Base-by-base conservation (phyloP, 352 stramenopile genomes). In the Phytophthora tubulina region DNA sequence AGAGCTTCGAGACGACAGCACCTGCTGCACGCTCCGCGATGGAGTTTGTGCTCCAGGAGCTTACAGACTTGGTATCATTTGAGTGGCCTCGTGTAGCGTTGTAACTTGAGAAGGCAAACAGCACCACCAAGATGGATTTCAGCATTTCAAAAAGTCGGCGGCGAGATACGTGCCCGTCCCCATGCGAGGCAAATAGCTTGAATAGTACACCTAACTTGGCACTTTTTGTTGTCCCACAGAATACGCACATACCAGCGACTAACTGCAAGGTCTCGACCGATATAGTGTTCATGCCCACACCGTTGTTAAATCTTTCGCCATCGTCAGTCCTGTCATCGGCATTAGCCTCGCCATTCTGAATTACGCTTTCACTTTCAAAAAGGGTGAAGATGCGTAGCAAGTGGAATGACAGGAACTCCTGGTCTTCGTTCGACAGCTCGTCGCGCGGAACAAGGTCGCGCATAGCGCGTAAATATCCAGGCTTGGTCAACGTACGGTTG, bases 141-240 rank as follows among this genome's bases (percentile, higher is more conserved):
- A 96, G 74, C 68, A 95, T 72, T 65, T 95, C 88, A 61, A 94
- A 96, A 32, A 96, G 71, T 46, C 90, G 85, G 1, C 89, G 83
- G 0, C 89, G 84, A 17, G 82, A 89, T 1, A 96, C 85, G 27
- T 80, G 81, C 0, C 88, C 88, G 46, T 89, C 78, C 11, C 79
- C 72, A 7, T 91, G 88, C 2, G 73, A 73, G 27, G 93, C 87
- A 46, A 94, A 95, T 3, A 96, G 64, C 52, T 90, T 92, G 57
- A 97, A 98, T 11, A 97, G 58, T 11, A 94, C 88, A 2, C 90
- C 85, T 2, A 99, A 85, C 67, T 99, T 99, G 2, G 85, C 86
- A 71, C 94, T 99, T 71, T 99, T 99, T 11, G 95, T 98, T 3
- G 94, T 97, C 11, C 90, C 93, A 61, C 94, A 98, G 45, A 99